Conservation (phyloP, 495 filamentous ascomycete species). For the Penicillium pulvis region DNA sequence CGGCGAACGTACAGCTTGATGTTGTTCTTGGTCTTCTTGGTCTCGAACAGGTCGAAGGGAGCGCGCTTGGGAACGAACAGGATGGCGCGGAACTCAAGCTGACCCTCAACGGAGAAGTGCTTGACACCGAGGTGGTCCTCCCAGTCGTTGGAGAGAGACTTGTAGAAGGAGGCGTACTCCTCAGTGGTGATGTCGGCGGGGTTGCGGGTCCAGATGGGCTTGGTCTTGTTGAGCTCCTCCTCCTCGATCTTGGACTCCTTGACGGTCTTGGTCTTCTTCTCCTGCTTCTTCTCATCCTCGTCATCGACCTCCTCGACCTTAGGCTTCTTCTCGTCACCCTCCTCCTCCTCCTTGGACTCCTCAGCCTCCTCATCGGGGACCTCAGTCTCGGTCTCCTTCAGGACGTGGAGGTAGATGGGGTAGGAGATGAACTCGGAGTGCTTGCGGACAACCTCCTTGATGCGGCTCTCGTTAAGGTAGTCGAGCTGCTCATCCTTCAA, state of each 20-base stretch:
- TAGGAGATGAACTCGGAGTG: constrained; percentile 99
- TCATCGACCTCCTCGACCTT: constrained; percentile 78
- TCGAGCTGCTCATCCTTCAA: constrained; percentile 98
- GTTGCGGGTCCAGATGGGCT: constrained; percentile 99
- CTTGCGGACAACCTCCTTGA: constrained; percentile 99
- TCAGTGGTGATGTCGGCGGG: constrained; percentile 92
- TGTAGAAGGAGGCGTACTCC: constrained; percentile 99
- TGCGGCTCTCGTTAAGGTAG: constrained; percentile 97
- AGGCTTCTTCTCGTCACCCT: constrained; percentile 82
- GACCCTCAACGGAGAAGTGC: constrained; percentile 99
- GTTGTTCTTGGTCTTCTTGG: constrained; percentile 99
- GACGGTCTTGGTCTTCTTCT: constrained; percentile 97
- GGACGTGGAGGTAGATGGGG: constrained; percentile 98
- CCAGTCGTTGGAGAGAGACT: constrained; percentile 98
- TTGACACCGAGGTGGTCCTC: constrained; percentile 99
- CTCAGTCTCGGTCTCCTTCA: constrained; percentile 99
- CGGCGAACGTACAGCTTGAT: constrained; percentile 99
- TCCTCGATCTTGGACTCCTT: constrained; percentile 99
- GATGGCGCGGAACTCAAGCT: constrained; percentile 99
- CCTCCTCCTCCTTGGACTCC: constrained; percentile 73
- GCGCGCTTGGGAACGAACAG: constrained; percentile 99
- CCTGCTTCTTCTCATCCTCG: constrained; percentile 74
- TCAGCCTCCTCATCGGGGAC: constrained; percentile 96
- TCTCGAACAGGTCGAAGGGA: constrained; percentile 99
- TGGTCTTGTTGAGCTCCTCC: constrained; percentile 99